Percentiles rank a stretch among this genome's conserved stretches.
Conservation (phyloP, 2,329 filamentous ascomycete genomes). For the Venturia nashicola region DNA sequence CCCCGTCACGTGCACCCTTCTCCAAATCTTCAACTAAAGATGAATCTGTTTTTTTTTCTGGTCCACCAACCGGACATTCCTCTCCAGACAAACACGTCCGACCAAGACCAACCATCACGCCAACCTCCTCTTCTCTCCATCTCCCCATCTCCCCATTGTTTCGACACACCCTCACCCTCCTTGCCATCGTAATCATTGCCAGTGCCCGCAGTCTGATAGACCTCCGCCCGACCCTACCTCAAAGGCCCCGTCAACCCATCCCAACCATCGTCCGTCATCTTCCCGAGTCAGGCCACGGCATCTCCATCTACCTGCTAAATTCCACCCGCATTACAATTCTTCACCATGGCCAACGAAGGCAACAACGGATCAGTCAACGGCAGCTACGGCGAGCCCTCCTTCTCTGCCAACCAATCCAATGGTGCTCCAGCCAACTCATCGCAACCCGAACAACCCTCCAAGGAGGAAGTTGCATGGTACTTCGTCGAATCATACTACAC, state of each 20-base stretch:
- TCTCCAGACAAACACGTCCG: background rate
- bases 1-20: too few species aligned
- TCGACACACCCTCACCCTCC: background rate
- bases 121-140: background rate
- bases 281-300: background rate
- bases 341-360: slow-evolving; percentile 18
- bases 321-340: background rate
- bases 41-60: background rate
- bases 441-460: slow-evolving; percentile 26
- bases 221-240: background rate
- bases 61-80: background rate
- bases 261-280: background rate
- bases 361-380: slow-evolving; percentile 33
- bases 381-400: slow-evolving; percentile 30
- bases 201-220: background rate
- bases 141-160: background rate
- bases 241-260: background rate
- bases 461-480: slow-evolving; percentile 98
- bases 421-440: slow-evolving; percentile 17
- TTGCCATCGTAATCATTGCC: background rate
- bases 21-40: too few species aligned
- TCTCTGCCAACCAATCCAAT: slow-evolving; percentile 21
- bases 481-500: slow-evolving; percentile 99
- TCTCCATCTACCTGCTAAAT: background rate
- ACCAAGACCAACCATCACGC: background rate